Base-by-base conservation (phyloP, 192 early-diverging fungal species). In the Diversispora epigaea region DNA sequence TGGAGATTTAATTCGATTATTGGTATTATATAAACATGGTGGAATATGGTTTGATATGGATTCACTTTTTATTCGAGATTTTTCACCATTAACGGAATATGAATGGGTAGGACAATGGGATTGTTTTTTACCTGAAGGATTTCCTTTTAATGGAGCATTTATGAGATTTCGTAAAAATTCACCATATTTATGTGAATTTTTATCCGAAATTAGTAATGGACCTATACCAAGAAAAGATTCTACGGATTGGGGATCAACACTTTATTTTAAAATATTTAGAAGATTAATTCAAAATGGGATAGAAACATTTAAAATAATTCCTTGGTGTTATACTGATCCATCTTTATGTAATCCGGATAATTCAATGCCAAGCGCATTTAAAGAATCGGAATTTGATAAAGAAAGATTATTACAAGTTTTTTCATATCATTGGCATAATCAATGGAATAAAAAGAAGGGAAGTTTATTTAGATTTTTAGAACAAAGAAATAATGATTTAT, bases 31-130 rank as follows among this genome's bases (percentile, higher is more conserved):
- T 46, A 58, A 77, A 15, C 77, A 81, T 69, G 82, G 82, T 14
- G 82, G 82, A n/a, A 77, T 84, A 78, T 84, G 82, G 82, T 84
- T 84, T 47, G 82, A 84, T 63, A 84, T 84, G 82, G 82, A 84
- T 41, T 81, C 80, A 0, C 68, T 84, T 8, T 81, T 84, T 40
- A 76, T 84, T 11, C 67, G 82, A 55, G 82, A 84, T 45, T 78
- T 84, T 75, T 56, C 70, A 8, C 82, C 82, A 0, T 71, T 84
- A 9, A 62, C 80, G 0, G 80, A 84, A 47, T 80, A 76, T 25
- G 82, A 84, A 66, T 84, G 82, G 82, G 55, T 84, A 7, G 64
- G 71, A n/a, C 80, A 81, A 46, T 84, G 82, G 82, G 82, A 84
- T 70, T 84, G 82, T 56, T 84, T 81, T 67, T 58, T 84, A 14